Evolutionary conservation across 1,284 basidiomycete genomes (phyloP), one percentile per base, ranked within the genome.

Genomic region (Apiotrichum laibachii): DNA sequence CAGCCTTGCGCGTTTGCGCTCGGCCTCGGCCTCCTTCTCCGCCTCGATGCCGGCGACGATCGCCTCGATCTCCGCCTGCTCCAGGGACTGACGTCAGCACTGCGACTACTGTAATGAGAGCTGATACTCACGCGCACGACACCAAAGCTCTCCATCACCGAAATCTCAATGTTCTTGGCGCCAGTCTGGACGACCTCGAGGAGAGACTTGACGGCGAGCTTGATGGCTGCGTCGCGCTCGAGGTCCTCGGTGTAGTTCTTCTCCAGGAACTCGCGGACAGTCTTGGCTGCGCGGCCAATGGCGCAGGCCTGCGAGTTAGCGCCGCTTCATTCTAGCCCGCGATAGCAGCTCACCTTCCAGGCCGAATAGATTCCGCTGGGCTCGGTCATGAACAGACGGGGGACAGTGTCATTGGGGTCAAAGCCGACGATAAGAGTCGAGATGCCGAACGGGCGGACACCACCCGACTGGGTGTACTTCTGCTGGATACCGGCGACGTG

Each of bases 171-270:
- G 78, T 98, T 99, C 84, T 99, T 99, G 5, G 96, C 96, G 26
- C 96, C 96, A 1, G 96, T 98, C 80, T 99, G 96, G 2, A 99
- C 96, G 33, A 99, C 95, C 76, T 99, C 96, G 31, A 99, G 82
- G 71, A 99, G 80, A 74, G 89, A 92, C 82, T 98, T 99, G 69
- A 99, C 86, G 0, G 96, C 91, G 43, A 99, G 82, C 78, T 98
- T 98, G 80, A 99, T 90, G 51, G 89, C 86, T 60, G 94, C 91
- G 43, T 93, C 92, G 61, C 90, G 84, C 15, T 84, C 82, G 80
- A 97, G 83, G 66, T 90, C 90, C 65, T 97, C 93, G 68, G 88
- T 91, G 81, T 96, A 91, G 72, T 98, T 97, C 85, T 99, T 99
- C 80, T 99, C 96, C 59, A 99, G 79, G 79, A 99, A 99, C 76